Evolutionary conservation across 768 basidiomycete genomes (phyloP).

Genomic region (Pleurotus cornucopiae): DNA sequence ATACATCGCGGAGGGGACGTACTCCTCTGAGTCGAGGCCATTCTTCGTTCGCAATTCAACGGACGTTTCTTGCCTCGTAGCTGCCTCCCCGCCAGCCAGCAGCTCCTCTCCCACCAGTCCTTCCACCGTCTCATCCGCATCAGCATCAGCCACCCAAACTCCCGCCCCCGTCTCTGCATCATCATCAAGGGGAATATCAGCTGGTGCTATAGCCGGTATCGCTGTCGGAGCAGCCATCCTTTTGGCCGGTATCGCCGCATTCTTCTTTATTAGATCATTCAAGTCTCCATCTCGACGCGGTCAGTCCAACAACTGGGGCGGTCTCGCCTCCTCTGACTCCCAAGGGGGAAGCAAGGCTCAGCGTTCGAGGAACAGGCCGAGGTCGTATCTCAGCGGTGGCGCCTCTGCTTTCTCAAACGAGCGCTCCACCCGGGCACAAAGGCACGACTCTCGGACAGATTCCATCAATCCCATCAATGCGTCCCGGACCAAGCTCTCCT

Average conservation of each 20-base stretch:
- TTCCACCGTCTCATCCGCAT: conserved; percentile 15
- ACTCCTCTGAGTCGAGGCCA: conserved; percentile 18
- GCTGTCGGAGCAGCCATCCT: conserved; percentile 42
- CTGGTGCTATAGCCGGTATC: conserved; percentile 47
- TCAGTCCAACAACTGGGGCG: conserved; percentile 21
- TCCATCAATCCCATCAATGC: conserved; percentile 18
- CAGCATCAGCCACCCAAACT: conserved; percentile 12
- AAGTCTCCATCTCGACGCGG: conserved; percentile 6
- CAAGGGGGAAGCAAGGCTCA: conserved; percentile 11
- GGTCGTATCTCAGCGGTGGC: background rate
- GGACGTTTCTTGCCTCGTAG: conserved; percentile 27
- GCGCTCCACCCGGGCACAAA: conserved; percentile 8
- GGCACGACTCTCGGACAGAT: conserved; percentile 12
- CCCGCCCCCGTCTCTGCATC: conserved; percentile 20
- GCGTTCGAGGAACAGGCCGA: background rate
- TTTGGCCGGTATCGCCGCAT: conserved; percentile 3
- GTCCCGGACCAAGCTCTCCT: background rate
- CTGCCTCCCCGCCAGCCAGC: conserved; percentile 7
- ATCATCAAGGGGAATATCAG: conserved; percentile 24
- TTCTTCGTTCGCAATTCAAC: conserved; percentile 36
- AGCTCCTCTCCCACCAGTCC: conserved; percentile 15
- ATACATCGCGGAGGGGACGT: conserved; percentile 12
- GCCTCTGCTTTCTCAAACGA: background rate
- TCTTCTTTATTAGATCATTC: conserved; percentile 11
- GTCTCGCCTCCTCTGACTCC: conserved; percentile 30